Base-by-base conservation (phyloP, 2,329 filamentous ascomycete species). In the Cordyceps fumosorosea region DNA sequence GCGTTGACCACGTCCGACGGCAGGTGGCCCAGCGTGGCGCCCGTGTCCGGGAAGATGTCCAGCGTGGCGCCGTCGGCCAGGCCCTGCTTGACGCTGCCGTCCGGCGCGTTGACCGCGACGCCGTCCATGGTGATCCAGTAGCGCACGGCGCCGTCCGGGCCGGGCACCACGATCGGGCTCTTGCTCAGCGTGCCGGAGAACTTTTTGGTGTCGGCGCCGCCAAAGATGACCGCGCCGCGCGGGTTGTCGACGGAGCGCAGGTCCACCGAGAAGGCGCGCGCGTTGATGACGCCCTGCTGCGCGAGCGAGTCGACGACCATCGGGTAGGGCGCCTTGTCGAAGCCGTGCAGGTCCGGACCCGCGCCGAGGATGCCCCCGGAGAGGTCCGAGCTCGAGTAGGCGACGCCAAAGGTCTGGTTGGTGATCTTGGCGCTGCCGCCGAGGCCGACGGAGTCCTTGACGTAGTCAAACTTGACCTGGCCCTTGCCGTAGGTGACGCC, bases 311-410 rank as follows among this genome's bases (percentile, higher is more conserved):
- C 81, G 65, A 84, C 67, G 62, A 84, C 78, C 69, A 81, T 83
- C 64, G 71, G 75, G 68, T 84, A 84, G 10, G 65, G 67, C 16
- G 55, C 42, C 2, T 77, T 79, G 29, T 78, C 81, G 57, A 76
- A 66, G 42, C 77, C 79, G 14, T 74, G 54, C 26, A 58, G 24
- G 3, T 84, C 78, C 70, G 90, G 90, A 26, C 90, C 90, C 62
- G 95, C 87, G 24, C 91, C 91, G 22, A 96, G 74, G 53, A 95
- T 90, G 44, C 81, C 81, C 0, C 80, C 75, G 63, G 80, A 81
- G 64, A 81, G 77, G 64, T 82, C 76, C 16, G 71, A 64, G 6
- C 77, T 78, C 14, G 70, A 67, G 45, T 80, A 81, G n/a, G 86
- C 87, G 44, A 89, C 82, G 64, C 87, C 87, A 64, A 90, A 88